These are phyloP conservation scores for Graphium sp. DNA, from an alignment of 2,329 filamentous ascomycete species.

Conservation along the genomic window DNA sequence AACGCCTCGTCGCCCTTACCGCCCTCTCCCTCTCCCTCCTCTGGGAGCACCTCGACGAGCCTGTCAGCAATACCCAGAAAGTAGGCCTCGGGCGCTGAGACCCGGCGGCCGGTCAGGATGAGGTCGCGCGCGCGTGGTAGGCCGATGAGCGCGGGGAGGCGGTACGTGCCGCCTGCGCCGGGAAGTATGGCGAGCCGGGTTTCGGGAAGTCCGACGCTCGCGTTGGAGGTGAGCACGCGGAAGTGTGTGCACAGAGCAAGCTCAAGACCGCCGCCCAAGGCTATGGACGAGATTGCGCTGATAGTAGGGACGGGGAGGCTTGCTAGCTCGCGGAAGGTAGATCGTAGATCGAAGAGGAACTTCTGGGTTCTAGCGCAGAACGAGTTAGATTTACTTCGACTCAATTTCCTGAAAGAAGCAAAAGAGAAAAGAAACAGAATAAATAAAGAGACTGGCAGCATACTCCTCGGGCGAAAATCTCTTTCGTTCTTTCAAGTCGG, in stretches of 20 bases:
- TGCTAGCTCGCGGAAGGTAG: conserved; percentile 57
- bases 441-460: conserved; percentile 15
- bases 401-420: background rate
- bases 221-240: conserved; percentile 69
- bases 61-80: conserved; percentile 81
- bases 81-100: conserved; percentile 72
- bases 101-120: conserved; percentile 76
- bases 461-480: conserved; percentile 67
- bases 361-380: conserved; percentile 61
- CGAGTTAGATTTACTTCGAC: conserved; percentile 5
- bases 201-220: conserved; percentile 71
- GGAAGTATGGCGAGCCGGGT: conserved; percentile 89
- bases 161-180: conserved; percentile 82
- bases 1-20: conserved; percentile 22
- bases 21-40: conserved; percentile 25
- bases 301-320: conserved; percentile 78
- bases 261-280: conserved; percentile 86
- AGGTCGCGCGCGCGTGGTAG: conserved; percentile 70
- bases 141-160: conserved; percentile 70
- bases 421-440: background rate
- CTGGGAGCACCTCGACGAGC: conserved; percentile 61
- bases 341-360: conserved; percentile 64
- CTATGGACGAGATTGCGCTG: conserved; percentile 67
- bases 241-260: conserved; percentile 80
- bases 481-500: conserved; percentile 78